Evolutionary conservation across 129 eudicot genomes (phyloP).

Genomic region (Gnaphalium uliginosum): DNA sequence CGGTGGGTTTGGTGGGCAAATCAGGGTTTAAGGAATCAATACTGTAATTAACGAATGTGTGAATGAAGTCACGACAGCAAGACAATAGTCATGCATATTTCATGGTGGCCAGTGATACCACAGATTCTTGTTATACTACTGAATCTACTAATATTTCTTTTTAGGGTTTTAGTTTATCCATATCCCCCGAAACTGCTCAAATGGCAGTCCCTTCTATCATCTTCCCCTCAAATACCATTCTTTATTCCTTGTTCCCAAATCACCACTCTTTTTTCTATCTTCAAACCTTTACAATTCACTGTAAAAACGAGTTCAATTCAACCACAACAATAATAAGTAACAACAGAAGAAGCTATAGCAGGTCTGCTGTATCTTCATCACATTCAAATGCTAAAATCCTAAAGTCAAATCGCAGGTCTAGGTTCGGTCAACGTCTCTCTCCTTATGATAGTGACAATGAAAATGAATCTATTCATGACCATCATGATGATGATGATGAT

Average conservation of each 20-base stretch:
- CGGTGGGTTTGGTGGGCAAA: background rate
- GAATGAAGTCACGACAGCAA: slow-evolving; percentile 34
- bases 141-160: background rate
- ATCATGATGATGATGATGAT: slow-evolving; percentile 30
- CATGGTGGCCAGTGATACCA: slow-evolving; percentile 18
- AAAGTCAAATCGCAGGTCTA: slow-evolving; percentile 65
- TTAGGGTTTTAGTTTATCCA: slow-evolving; percentile 52
- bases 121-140: slow-evolving; percentile 15
- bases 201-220: too few species aligned
- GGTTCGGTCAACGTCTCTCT: slow-evolving; percentile 56
- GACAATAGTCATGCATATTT: background rate
- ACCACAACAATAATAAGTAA: slow-evolving; percentile 4
- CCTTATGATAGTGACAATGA: slow-evolving; percentile 59
- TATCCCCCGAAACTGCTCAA: slow-evolving; percentile 23
- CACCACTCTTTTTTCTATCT: background rate
- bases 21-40: slow-evolving; percentile 25
- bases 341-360: background rate
- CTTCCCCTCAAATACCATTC: slow-evolving; percentile 29
- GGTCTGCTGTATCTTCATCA: slow-evolving; percentile 50
- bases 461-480: slow-evolving; percentile 29
- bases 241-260: slow-evolving; percentile 30
- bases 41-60: slow-evolving; percentile 20
- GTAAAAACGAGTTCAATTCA: background rate
- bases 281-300: background rate
- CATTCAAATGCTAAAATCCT: slow-evolving; percentile 77